These are phyloP conservation scores for Ramichloridium luteum DNA, from an alignment of 2,329 filamentous ascomycete genomes.

Conservation along the genomic window DNA sequence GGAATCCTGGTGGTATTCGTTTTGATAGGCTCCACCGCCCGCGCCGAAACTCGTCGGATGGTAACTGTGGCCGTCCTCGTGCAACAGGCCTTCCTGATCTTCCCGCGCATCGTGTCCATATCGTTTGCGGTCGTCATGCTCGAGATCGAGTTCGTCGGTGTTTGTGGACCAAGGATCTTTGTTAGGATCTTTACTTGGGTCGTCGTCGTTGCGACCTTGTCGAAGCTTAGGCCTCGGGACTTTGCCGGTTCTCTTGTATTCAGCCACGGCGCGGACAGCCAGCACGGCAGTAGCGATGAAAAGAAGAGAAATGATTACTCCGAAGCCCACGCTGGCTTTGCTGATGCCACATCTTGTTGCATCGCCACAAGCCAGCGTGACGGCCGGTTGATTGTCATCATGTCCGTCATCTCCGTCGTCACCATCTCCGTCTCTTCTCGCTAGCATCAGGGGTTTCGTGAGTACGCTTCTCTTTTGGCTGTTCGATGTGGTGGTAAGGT, in stretches of 20 bases:
- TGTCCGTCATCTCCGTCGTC: slow-evolving; percentile 6
- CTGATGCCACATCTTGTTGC: slow-evolving; percentile 45
- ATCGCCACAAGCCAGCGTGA: not conserved
- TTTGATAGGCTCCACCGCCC: no score
- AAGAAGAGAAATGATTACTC: slow-evolving; percentile 44
- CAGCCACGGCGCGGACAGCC: slow-evolving; percentile 42
- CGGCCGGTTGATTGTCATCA: no score
- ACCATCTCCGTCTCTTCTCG: slow-evolving; percentile 5
- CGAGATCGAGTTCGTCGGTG: slow-evolving; percentile 27
- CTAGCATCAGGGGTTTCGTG: slow-evolving; percentile 14
- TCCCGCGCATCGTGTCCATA: no score
- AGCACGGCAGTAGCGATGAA: slow-evolving; percentile 42
- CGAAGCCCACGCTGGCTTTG: slow-evolving; percentile 44
- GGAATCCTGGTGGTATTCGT: no score
- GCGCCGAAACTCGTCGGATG: no score
- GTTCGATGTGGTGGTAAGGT: slow-evolving; percentile 36
- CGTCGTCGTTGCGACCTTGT: not conserved
- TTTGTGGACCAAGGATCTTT: slow-evolving; percentile 35
- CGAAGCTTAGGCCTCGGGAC: slow-evolving; percentile 35
- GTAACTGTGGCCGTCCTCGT: no score
- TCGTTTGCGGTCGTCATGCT: slow-evolving; percentile 13
- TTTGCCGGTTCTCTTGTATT: slow-evolving; percentile 45
- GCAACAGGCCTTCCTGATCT: no score
- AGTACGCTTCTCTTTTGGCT: slow-evolving; percentile 32
- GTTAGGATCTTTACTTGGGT: slow-evolving; percentile 29